Conservation (phyloP, 306 rosid species). For the Quercus berberidifolia region DNA sequence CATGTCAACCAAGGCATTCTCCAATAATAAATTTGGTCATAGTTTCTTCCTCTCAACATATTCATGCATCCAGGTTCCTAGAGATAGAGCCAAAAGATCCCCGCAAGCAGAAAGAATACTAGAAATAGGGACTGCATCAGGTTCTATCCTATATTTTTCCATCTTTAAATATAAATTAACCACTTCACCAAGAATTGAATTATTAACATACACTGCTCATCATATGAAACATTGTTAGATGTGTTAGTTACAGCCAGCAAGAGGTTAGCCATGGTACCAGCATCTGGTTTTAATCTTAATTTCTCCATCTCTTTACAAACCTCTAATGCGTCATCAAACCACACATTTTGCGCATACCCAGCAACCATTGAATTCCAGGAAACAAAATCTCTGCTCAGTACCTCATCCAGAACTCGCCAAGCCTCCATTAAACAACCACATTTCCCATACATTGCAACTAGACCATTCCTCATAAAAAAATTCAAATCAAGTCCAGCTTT, state of each 20-base stretch:
- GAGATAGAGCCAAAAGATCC: conserved; percentile 63
- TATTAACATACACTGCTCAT: conserved; percentile 53
- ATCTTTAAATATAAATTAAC: conserved; percentile 45
- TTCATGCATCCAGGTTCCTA: conserved; percentile 62
- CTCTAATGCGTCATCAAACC: conserved; percentile 55
- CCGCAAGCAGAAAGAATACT: conserved; percentile 74
- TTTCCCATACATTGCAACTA: conserved; percentile 69
- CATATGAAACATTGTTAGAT: conserved; percentile 39
- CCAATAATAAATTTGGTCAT: conserved; percentile 54
- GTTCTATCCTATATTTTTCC: conserved; percentile 46
- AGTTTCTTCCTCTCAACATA: conserved; percentile 47
- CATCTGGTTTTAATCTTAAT: conserved; percentile 40
- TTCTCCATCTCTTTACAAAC: conserved; percentile 61
- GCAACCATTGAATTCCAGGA: conserved; percentile 77
- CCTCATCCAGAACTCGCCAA: conserved; percentile 51
- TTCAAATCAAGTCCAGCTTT: conserved; percentile 41
- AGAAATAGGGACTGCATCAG: conserved; percentile 62
- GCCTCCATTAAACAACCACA: conserved; percentile 54
- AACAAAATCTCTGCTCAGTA: conserved; percentile 48
- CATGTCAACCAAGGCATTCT: conserved; percentile 73
- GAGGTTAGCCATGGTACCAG: conserved; percentile 75
- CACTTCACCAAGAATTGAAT: conserved; percentile 55
- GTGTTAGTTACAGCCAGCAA: conserved; percentile 60
- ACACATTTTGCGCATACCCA: conserved; percentile 51
- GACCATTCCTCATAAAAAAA: conserved; percentile 62